Evolutionary conservation across 2,329 filamentous ascomycete species (phyloP).

Genomic region (Aaosphaeria arxii): DNA sequence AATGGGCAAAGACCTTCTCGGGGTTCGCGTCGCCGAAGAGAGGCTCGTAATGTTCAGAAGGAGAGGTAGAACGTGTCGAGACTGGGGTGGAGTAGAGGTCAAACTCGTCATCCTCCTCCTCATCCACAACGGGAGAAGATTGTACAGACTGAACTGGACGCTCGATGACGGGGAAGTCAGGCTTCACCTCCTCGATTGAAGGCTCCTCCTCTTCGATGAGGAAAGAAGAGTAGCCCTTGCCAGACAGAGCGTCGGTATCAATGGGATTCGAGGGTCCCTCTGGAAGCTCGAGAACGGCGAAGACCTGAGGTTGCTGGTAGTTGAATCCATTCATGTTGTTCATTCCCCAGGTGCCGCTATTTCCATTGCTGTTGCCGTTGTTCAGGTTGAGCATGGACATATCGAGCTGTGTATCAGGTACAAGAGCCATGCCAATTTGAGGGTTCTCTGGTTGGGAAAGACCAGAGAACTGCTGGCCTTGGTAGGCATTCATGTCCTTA

Average conservation of each 20-base stretch:
- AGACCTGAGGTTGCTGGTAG: constrained; percentile 64
- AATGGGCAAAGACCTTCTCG: constrained; percentile 63
- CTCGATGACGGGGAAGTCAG: constrained; percentile 49
- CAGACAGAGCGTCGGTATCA: constrained; percentile 61
- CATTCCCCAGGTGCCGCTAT: constrained; percentile 41
- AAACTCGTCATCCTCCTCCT: constrained; percentile 51
- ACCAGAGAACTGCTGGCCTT: constrained; percentile 47
- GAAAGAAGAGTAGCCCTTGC: constrained; percentile 55
- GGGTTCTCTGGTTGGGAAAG: constrained; percentile 53
- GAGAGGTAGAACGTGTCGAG: constrained; percentile 41
- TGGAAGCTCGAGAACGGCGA: constrained; percentile 69
- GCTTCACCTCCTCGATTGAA: constrained; percentile 46
- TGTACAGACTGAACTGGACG: constrained; percentile 27
- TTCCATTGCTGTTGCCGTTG: constrained; percentile 31
- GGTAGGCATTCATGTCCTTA: constrained; percentile 66
- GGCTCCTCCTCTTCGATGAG: constrained; percentile 35
- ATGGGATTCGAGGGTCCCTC: constrained; percentile 61
- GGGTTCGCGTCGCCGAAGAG: constrained; percentile 53
- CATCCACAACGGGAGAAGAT: constrained; percentile 12
- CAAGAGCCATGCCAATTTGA: constrained; percentile 73
- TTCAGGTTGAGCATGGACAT: constrained; percentile 67
- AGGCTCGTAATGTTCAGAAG: constrained; percentile 24
- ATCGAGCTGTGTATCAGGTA: constrained; percentile 76
- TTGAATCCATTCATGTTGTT: constrained; percentile 48
- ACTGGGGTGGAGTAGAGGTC: constrained; percentile 53